Evolutionary conservation across 164 flowering plant genomes (phyloP), one percentile per base, ranked within the genome.

Genomic region (Tinospora cordifolia): DNA sequence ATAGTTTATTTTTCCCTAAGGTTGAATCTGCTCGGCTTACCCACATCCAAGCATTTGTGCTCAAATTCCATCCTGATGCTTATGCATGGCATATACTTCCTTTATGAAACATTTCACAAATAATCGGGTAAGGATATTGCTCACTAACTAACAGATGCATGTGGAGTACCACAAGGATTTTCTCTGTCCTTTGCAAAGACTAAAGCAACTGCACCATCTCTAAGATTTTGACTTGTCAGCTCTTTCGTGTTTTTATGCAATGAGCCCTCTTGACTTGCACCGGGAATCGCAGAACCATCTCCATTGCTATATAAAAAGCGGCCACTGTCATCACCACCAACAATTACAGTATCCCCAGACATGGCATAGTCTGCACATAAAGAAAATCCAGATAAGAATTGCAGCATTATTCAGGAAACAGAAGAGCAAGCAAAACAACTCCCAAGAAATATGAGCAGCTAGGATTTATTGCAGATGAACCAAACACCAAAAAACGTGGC

Each of bases 171-270:
- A 70, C 39, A 70, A 69, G 82, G 66, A 67, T 81, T 87, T 60
- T 73, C 47, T 76, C 72, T 83, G 26, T 87, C 90, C 74, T 67
- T 81, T 30, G 86, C 89, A 86, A 90, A 87, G 44, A 86, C 78
- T 41, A 90, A 83, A 71, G 85, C 87, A 76, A 85, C 84, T 57
- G 85, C 89, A 78, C 69, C 84, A 57, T 44, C 34, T 41, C 22
- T 51, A 11, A 49, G 3, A 67, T 26, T 67, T 39, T 38, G 17
- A 66, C 26, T 30, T 26, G 34, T 14, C 7, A 11, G 49, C 19
- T 40, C 19, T 60, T 44, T 22, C 22, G 38, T 25, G 39, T 49
- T 44, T 54, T 44, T 41, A 44, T 67, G n/a, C 26, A 54, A 19
- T 41, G 9, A 14, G 46, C 26, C 62, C 17, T 65, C 49, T 34